These are phyloP conservation scores for Boletus reticulatus DNA, from an alignment of 768 basidiomycete species.

Conservation along the genomic window DNA sequence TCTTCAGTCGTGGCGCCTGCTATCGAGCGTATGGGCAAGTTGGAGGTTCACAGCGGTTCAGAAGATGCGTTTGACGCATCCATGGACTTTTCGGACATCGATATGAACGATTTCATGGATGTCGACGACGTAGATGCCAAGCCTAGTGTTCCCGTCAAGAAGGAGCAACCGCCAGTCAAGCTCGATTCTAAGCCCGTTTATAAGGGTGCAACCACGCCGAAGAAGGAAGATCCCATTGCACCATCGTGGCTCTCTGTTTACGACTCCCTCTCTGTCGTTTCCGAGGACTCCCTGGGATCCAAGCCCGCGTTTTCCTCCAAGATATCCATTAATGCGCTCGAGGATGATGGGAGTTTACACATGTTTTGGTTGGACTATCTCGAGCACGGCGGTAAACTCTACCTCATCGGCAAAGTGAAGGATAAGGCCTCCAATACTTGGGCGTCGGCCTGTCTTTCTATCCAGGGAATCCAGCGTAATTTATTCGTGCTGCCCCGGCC, in stretches of 20 bases:
- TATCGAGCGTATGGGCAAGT: constrained; percentile 52
- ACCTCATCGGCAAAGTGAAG: constrained; percentile 89
- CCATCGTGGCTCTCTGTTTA: constrained; percentile 76
- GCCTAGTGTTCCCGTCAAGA: constrained; percentile 33
- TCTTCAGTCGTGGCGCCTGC: constrained; percentile 50
- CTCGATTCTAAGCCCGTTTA: constrained; percentile 15
- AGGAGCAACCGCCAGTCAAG: constrained; percentile 1
- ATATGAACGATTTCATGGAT: constrained; percentile 57
- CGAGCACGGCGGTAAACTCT: constrained; percentile 79
- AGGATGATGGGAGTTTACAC: constrained; percentile 78
- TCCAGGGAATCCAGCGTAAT: constrained; percentile 86
- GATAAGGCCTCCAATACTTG: constrained; percentile 65
- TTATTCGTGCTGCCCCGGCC: constrained; percentile 84
- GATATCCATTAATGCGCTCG: constrained; percentile 57
- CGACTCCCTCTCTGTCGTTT: constrained; percentile 62
- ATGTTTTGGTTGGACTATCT: constrained; percentile 98
- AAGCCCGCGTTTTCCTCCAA: constrained; percentile 35
- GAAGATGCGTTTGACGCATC: constrained; percentile 50
- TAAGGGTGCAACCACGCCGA: constrained; percentile 23
- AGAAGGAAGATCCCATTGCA: constrained; percentile 45
- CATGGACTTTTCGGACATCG: constrained; percentile 53
- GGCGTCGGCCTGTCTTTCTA: constrained; percentile 83
- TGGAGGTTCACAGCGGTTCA: constrained; percentile 56
- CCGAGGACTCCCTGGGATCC: constrained; percentile 58
- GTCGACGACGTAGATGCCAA: constrained; percentile 54